Evolutionary conservation across 2,329 filamentous ascomycete species (phyloP).

Genomic region (Dactylonectria macrodidyma): DNA sequence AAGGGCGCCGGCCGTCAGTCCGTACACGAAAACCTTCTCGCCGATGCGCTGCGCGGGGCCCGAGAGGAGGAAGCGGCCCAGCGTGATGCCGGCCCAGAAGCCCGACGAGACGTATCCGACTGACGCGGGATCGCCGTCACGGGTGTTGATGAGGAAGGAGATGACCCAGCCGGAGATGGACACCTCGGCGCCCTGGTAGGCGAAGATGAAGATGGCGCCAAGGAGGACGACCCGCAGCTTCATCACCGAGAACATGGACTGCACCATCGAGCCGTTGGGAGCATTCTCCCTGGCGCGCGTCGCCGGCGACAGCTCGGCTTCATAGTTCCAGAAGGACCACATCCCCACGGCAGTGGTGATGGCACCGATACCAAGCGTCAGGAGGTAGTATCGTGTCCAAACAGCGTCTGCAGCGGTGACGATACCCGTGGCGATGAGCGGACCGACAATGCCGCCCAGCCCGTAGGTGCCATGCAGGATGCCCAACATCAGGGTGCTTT

Average conservation of each 20-base stretch:
- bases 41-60: conserved; percentile 77
- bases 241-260: conserved; percentile 64
- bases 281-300: conserved; percentile 52
- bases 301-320: conserved; percentile 67
- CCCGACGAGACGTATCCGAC: conserved; percentile 87
- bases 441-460: conserved; percentile 75
- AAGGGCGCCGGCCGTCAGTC: conserved; percentile 72
- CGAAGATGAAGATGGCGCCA: conserved; percentile 86
- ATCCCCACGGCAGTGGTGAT: conserved; percentile 70
- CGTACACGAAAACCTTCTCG: conserved; percentile 78
- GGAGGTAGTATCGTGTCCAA: conserved; percentile 82
- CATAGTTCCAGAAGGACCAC: conserved; percentile 80
- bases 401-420: conserved; percentile 69
- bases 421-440: conserved; percentile 82
- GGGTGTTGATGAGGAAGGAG: conserved; percentile 83
- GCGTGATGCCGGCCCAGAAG: conserved; percentile 81
- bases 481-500: conserved; percentile 71
- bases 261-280: conserved; percentile 48
- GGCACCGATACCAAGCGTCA: conserved; percentile 72
- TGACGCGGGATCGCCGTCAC: conserved; percentile 76
- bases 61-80: conserved; percentile 81
- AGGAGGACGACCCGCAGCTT: conserved; percentile 75
- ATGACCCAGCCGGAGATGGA: conserved; percentile 90
- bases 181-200: conserved; percentile 89
- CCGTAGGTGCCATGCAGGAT: conserved; percentile 78